Evolutionary conservation across 2,329 filamentous ascomycete genomes (phyloP).

Genomic region (Aspergillus sp.): DNA sequence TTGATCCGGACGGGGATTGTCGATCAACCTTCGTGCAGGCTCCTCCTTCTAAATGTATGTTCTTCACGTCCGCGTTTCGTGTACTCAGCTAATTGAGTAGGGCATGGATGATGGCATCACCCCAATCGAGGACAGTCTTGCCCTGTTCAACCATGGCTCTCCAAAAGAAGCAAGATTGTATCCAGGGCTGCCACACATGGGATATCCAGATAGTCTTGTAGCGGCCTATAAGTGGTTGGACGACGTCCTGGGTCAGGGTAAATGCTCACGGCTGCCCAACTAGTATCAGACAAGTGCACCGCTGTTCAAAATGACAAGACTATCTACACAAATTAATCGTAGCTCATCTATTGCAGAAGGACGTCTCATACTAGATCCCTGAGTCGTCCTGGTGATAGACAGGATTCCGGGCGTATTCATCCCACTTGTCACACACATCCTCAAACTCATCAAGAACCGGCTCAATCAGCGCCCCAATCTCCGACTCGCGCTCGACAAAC

Average conservation of each 20-base stretch:
- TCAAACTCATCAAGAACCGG: neutral
- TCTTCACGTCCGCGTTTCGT: too few relatives aligned
- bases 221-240: conserved; percentile 47
- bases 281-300: too few relatives aligned
- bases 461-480: conserved; percentile 8
- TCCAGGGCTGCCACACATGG: conserved; percentile 66
- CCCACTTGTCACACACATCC: neutral
- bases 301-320: too few relatives aligned
- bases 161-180: conserved; percentile 71
- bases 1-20: conserved; percentile 64
- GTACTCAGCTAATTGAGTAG: conserved; percentile 31
- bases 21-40: conserved; percentile 58
- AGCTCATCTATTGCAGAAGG: too few relatives aligned
- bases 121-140: conserved; percentile 69
- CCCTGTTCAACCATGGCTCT: conserved; percentile 66
- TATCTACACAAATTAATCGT: too few relatives aligned
- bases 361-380: neutral
- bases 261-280: too few relatives aligned
- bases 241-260: conserved; percentile 28
- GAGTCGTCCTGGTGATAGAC: conserved; percentile 7
- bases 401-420: neutral
- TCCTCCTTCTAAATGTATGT: conserved; percentile 68
- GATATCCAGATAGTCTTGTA: conserved; percentile 59
- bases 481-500: conserved; percentile 13
- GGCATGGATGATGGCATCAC: conserved; percentile 68